Base-by-base conservation (phyloP, 192 early-diverging fungal genomes). In the Allomyces macrogynus region DNA sequence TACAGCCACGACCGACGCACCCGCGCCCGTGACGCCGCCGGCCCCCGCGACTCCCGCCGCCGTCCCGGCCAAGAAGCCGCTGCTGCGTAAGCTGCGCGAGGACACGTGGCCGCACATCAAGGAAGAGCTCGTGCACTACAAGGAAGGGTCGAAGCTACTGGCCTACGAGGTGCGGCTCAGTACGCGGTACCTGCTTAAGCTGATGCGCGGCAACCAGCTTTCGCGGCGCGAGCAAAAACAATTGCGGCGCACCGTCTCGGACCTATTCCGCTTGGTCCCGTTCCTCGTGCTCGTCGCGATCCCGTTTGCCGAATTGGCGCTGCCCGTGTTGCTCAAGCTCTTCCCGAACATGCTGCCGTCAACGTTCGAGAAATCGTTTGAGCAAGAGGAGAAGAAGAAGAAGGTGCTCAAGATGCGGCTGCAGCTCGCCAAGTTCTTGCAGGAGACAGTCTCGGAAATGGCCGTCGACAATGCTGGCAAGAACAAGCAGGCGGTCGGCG, bases 281-380 rank as follows among this genome's bases (percentile, higher is more conserved):
- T 95, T 97, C 69, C 76, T 89, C 16, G 80, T 95, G 68, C 91
- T 97, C 69, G 66, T 97, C 40, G 77, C 91, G 61, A 88, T 97
- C 42, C 95, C 95, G 54, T 97, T 97, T 74, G 84, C 91, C 71
- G 95, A 97, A 76, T 78, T 97, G n/a, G 76, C 91, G 60, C 74
- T 97, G 43, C 95, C 95, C 12, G 80, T 97, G 25, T 80, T 89
- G 10, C 74, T 97, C 61, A 87, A 89, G 72, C 74, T 97, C 61
- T 97, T 95, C 84, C 95, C 95, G 23, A 89, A 92, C 69, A 95
- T 97, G 91, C 72, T 97, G 43, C 95, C 95, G 11, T 87, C 85
- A 64, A 97, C 95, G 5, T 97, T 93, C 77, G 92, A 94, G 74
- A 88, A 90, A 76, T 91, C 81, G 73, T 77, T 78, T 64, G 82